phyloP scores from a whole-genome alignment of 2,329 filamentous ascomycete species.

The Beauveria asiatica region DNA sequence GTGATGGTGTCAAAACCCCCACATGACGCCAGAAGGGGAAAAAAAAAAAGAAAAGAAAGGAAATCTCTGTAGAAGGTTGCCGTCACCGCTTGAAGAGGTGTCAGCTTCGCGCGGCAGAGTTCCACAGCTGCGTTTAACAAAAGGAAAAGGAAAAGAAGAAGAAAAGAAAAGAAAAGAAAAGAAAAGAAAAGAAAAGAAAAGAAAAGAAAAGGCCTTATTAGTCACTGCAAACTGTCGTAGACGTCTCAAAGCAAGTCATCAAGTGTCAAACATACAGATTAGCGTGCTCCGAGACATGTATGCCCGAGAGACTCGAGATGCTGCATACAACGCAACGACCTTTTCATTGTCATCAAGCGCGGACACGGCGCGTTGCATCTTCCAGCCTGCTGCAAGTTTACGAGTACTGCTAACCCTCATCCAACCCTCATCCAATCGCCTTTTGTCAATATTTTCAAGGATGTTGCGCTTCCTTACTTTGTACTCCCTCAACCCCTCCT shows the following conservation, averaged over 20 bases:
- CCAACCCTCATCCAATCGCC: constrained; percentile 1
- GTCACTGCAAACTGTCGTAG: not conserved
- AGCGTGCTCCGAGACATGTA: not conserved
- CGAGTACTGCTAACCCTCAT: not conserved
- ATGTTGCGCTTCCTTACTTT: not conserved
- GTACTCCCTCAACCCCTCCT: not conserved
- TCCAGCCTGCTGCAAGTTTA: not conserved
- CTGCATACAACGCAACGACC: not conserved
- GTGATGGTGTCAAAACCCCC: not conserved
- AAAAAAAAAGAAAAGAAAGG: not conserved
- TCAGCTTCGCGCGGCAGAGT: not conserved
- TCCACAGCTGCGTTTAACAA: too few species aligned
- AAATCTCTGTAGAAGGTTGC: not conserved
- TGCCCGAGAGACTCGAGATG: not conserved
- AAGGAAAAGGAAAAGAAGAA: not conserved
- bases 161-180: not conserved
- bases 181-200: too few species aligned
- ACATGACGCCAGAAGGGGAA: not conserved
- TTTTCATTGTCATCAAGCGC: not conserved
- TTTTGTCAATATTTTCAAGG: not conserved
- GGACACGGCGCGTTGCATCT: not conserved
- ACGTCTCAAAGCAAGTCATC: not conserved
- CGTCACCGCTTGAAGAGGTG: not conserved
- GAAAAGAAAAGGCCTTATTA: not conserved
- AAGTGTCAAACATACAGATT: not conserved